Base-by-base conservation (phyloP, 2,329 filamentous ascomycete species). In the Alternaria hordeiaustralica region DNA sequence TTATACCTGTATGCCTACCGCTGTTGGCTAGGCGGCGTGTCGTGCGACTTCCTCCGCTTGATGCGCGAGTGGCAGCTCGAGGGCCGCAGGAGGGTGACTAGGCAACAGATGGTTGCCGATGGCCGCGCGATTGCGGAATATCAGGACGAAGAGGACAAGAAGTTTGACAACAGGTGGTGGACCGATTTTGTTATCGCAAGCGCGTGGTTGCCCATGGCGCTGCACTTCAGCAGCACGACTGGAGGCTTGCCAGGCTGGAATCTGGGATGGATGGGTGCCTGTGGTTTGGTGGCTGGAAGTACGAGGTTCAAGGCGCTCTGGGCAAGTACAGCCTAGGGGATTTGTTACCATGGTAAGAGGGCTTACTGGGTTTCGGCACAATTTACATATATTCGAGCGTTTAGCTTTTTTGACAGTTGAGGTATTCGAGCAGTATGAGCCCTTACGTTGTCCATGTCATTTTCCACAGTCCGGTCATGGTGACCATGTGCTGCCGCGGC, bases 161-260 rank as follows among this genome's bases (percentile, higher is more conserved):
- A 67, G 67, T 70, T 75, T 54, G 76, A 79, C 62, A 63, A 69
- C 60, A 78, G 78, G 70, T 84, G 81, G 81, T 83, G 79, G 78
- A 76, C 72, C 2, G 80, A 83, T 66, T 65, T 79, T 25, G 74
- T 83, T 62, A 80, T 83, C 68, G 79, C 81, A 30, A 60, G 78
- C 36, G 78, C 77, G 53, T 84, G 82, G 82, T 76, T 82, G 59
- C 82, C 82, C 2, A 79, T 83, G 69, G 82, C 81, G 12, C 64
- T 78, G 62, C 81, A 84, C 47, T 83, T 79, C 59, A 78, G 78
- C 51, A 78, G 75, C 55, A 72, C 71, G 21, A 75, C 67, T 13
- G 76, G 74, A 23, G 82, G 82, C 0, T 60, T 84, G 21, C 82
- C 82, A 0, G 81, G 81, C 3, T 83, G 81, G 77, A 83, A 83